These are phyloP conservation scores for Coelastrella sp. DNA, from an alignment of 139 green algal species.

Conservation along the genomic window DNA sequence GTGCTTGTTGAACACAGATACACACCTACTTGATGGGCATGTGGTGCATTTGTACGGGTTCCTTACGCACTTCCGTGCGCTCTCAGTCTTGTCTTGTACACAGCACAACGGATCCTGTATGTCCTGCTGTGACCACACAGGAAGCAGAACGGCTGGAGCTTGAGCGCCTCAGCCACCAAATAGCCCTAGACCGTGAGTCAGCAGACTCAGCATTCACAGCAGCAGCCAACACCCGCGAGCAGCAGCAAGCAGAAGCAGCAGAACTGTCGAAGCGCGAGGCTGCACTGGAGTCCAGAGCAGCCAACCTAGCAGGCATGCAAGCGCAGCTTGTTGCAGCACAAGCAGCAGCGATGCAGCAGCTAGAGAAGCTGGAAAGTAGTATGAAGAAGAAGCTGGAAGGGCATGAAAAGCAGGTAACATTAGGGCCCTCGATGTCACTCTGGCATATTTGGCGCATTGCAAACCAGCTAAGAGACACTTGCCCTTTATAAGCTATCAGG, in stretches of 20 bases:
- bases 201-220: slow-evolving; percentile 9
- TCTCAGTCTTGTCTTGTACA: neutral
- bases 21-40: too few species aligned
- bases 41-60: too few species aligned
- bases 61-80: neutral
- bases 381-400: slow-evolving; percentile 25
- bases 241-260: slow-evolving; percentile 37
- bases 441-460: too few species aligned
- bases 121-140: neutral
- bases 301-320: neutral
- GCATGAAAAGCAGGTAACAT: slow-evolving; percentile 33
- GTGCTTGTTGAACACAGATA: too few species aligned
- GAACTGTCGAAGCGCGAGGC: slow-evolving; percentile 11
- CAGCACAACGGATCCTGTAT: too few species aligned
- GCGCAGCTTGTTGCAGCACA: slow-evolving; percentile 24
- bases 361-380: slow-evolving; percentile 25
- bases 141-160: slow-evolving; percentile 27
- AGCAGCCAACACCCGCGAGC: neutral
- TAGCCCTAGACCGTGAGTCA: neutral
- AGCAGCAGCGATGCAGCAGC: slow-evolving; percentile 39
- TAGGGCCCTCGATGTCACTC: neutral
- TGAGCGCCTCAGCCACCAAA: neutral
- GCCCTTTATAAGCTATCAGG: too few species aligned
- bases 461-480: too few species aligned
- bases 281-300: neutral